phyloP scores from a whole-genome alignment of 1,284 basidiomycete genomes.

The Puccinia novopanici region DNA sequence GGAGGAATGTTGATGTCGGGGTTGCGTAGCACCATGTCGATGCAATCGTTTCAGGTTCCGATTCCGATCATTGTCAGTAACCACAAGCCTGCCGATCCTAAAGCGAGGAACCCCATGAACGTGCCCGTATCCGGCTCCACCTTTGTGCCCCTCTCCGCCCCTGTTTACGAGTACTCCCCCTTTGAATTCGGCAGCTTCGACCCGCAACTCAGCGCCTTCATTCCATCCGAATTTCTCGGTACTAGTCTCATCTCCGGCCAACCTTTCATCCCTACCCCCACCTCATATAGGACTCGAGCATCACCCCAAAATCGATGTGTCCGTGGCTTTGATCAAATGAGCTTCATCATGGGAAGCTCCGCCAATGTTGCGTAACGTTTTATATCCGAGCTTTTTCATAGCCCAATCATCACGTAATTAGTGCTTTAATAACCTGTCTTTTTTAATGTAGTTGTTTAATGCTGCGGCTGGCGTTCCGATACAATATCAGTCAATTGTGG shows the following conservation, averaged over 20 bases:
- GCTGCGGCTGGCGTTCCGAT: neutral
- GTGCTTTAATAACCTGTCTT: neutral
- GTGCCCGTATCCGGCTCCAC: slow-evolving; percentile 10
- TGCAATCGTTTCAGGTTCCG: slow-evolving; percentile 6
- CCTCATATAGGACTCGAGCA: neutral
- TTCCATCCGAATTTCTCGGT: slow-evolving; percentile 60
- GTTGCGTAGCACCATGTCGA: neutral
- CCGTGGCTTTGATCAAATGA: slow-evolving; percentile 34
- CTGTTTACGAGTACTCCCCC: slow-evolving; percentile 62
- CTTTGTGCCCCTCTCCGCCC: slow-evolving; percentile 52
- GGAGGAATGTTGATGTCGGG: slow-evolving; percentile 28
- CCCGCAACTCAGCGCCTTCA: slow-evolving; percentile 56
- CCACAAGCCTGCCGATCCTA: neutral
- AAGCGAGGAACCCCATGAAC: neutral
- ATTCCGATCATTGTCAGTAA: slow-evolving; percentile 35
- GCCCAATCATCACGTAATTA: neutral
- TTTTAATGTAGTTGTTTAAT: slow-evolving; percentile 33
- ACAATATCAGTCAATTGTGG: neutral
- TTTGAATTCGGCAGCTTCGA: slow-evolving; percentile 63
- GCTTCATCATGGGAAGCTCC: slow-evolving; percentile 42
- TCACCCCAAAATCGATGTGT: neutral
- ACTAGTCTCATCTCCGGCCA: slow-evolving; percentile 57
- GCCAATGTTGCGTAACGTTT: slow-evolving; percentile 27
- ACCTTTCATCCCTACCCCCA: slow-evolving; percentile 53
- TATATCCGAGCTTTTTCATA: neutral